Evolutionary conservation across 495 filamentous ascomycete species (phyloP), one percentile per base, ranked within the genome.

Genomic region (Evernia prunastri): DNA sequence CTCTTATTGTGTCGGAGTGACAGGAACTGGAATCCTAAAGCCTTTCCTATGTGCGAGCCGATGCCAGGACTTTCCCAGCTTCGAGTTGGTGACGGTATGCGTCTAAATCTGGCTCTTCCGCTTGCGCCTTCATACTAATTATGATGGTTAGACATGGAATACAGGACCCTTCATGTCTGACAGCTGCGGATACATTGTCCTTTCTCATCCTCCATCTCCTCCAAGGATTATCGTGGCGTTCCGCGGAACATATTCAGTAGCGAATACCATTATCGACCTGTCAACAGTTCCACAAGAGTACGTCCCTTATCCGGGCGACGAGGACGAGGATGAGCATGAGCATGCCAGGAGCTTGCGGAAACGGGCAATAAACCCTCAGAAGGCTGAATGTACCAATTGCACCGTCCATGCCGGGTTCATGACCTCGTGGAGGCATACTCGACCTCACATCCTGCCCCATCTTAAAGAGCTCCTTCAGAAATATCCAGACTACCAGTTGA

Each of bases 321-420:
- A 81, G 35, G 73, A 74, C 12, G 73, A 77, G 18, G 66, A 67
- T 10, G 62, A 70, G n/a, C 35, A 42, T 2, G 36, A 58, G n/a
- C 47, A 11, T 35, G 42, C 7, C 33, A 67, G n/a, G 59, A 60
- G 54, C 56, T 54, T 29, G 56, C 63, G 43, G 25, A 56, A 60
- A 23, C 58, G 61, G 42, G 63, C 67, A 31, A 67, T 68, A 39
- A 61, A 68, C 54, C 63, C 70, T 18, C 71, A 74, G 51, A 60
- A 69, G 40, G 72, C 73, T 36, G 76, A 77, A 63, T 98, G 94
- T 72, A 72, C 75, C 1, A 88, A 93, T 69, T 98, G 94, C 75
- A 94, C 87, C 20, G 95, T 97, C 18, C 94, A 98, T 72, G 84
- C 85, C 33, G 94, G 94, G 20, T 98, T 98, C 75, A 82, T 91